These are phyloP conservation scores for Lichtheimia hyalospora DNA, from an alignment of 371 early-diverging fungal genomes.

Conservation along the genomic window DNA sequence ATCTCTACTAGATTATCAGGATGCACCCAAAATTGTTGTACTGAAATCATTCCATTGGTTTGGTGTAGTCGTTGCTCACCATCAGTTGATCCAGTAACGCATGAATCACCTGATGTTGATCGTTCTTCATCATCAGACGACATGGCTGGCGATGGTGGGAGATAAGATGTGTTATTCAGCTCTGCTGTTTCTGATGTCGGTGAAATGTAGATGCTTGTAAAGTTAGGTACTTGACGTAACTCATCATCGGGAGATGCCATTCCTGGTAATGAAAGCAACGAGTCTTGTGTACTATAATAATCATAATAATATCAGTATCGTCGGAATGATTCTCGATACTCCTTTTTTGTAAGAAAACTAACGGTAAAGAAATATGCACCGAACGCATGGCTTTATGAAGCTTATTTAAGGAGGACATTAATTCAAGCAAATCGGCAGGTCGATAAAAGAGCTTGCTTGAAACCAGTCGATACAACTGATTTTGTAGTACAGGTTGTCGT, in stretches of 20 bases:
- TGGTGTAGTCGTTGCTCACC: no score
- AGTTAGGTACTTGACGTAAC: constrained; percentile 7
- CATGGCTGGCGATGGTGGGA: constrained; percentile 9
- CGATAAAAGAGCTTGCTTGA: constrained; percentile 2
- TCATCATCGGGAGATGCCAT: constrained; percentile 1
- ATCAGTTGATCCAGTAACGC: no score
- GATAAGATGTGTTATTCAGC: no score
- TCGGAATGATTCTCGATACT: not conserved
- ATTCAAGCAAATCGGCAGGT: not conserved
- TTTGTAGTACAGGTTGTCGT: constrained; percentile 4
- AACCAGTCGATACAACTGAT: constrained; percentile 5
- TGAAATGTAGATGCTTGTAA: constrained; percentile 7
- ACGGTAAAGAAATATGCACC: no score
- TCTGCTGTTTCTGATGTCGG: not conserved
- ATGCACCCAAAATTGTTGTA: constrained; percentile 13
- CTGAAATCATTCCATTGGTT: not conserved
- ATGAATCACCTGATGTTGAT: not conserved
- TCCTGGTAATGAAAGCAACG: not conserved
- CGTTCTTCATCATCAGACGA: constrained; percentile 3
- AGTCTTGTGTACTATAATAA: not conserved
- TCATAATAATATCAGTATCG: not conserved
- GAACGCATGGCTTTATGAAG: constrained; percentile 1
- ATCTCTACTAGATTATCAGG: constrained; percentile 11
- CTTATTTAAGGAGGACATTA: not conserved
- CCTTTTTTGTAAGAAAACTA: no score